Conservation (phyloP, 2,329 filamentous ascomycete species). For the Fusarium luffae region DNA sequence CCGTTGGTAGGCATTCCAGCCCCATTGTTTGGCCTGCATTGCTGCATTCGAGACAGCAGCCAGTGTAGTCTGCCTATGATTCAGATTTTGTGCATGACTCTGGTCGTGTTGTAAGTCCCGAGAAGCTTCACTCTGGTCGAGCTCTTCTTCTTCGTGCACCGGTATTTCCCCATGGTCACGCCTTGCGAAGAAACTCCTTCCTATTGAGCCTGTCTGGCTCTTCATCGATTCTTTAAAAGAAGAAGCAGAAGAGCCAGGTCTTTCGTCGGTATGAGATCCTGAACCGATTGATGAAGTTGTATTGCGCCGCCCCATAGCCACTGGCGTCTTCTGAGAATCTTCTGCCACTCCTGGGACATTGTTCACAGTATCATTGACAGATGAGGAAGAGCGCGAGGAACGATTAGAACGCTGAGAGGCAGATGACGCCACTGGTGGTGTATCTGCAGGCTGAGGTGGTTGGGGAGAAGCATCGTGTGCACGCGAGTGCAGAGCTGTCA, state of each 20-base stretch:
- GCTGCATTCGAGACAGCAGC: constrained; percentile 67
- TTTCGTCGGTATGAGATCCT: constrained; percentile 39
- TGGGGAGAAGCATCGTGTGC: constrained; percentile 67
- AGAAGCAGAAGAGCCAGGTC: constrained; percentile 48
- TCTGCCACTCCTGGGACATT: constrained; percentile 50
- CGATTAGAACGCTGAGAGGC: constrained; percentile 56
- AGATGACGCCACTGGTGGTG: constrained; percentile 51
- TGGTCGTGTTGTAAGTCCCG: constrained; percentile 49
- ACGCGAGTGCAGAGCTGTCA: constrained; percentile 74
- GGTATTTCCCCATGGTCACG: constrained; percentile 53
- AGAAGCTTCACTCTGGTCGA: constrained; percentile 47
- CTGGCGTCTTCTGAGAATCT: constrained; percentile 44
- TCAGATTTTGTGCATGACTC: constrained; percentile 48
- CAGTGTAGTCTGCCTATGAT: constrained; percentile 57
- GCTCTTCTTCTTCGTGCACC: constrained; percentile 48
- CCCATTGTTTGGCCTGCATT: constrained; percentile 68
- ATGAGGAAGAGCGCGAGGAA: constrained; percentile 64
- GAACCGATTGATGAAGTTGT: constrained; percentile 54
- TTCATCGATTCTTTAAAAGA: constrained; percentile 53
- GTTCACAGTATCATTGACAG: constrained; percentile 55
- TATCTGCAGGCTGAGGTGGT: constrained; percentile 50
- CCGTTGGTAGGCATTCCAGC: constrained; percentile 66
- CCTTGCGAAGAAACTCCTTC: constrained; percentile 55
- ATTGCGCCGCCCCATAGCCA: constrained; percentile 49
- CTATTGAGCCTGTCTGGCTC: constrained; percentile 54